phyloP scores from a whole-genome alignment of 768 basidiomycete genomes.

The Leccinum olivaceopallidum region DNA sequence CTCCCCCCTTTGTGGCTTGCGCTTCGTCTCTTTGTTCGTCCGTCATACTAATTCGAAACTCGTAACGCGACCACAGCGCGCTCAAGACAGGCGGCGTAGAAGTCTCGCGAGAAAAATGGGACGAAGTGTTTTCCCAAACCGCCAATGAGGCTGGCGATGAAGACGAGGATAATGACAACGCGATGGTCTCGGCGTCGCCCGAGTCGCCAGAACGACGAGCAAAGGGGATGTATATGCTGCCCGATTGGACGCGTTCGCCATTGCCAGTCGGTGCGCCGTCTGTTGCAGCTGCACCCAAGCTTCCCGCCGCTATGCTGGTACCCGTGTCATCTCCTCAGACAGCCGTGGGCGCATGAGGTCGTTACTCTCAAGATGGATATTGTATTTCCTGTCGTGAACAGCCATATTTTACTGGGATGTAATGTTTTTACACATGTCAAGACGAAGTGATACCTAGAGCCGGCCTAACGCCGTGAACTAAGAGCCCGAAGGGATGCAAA shows the following conservation, averaged over 20 bases:
- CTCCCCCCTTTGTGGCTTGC: background rate
- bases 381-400: constrained; percentile 12
- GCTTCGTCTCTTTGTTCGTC: background rate
- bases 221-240: constrained; percentile 54
- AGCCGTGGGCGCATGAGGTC: constrained; percentile 36
- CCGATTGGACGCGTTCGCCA: constrained; percentile 79
- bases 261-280: constrained; percentile 66
- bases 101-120: constrained; percentile 83
- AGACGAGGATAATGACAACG: constrained; percentile 33
- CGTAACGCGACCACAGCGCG: constrained; percentile 45
- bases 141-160: constrained; percentile 20
- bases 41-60: background rate
- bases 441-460: constrained; percentile 11
- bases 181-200: constrained; percentile 17
- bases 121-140: constrained; percentile 55
- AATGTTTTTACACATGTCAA: background rate
- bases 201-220: constrained; percentile 29
- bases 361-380: background rate
- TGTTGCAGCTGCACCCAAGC: constrained; percentile 33
- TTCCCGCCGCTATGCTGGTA: background rate
- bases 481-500: background rate
- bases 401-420: constrained; percentile 1
- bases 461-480: constrained; percentile 9
- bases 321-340: constrained; percentile 23
- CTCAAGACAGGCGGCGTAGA: constrained; percentile 87